Base-by-base conservation (phyloP, 371 early-diverging fungal species). In the Circinella umbellata region DNA sequence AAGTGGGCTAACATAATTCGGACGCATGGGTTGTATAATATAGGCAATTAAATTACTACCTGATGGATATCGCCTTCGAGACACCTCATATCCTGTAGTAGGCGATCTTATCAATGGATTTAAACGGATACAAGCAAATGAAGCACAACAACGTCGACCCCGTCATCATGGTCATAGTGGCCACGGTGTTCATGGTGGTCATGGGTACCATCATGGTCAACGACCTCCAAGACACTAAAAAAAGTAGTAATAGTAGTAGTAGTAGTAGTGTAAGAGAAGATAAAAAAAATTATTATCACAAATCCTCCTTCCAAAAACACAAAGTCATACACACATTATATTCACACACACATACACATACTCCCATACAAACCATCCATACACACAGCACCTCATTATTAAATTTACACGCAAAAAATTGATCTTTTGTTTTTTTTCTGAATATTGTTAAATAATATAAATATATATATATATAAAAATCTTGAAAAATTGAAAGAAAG, bases 91-190 rank as follows among this genome's bases (percentile, higher is more conserved):
- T 68, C 86, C 90, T 36, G 80, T 80, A 66, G 84, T 91, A 14
- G 79, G 71, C 48, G 86, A 82, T 34, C 71, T 92, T 59, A 89
- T 91, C 39, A 89, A 89, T 68, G 92, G 91, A 4, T 91, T 92
- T 73, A 92, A 92, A 57, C 75, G 77, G 47, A 47, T 76, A 35
- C 77, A 76, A 59, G 61, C 69, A 27, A 66, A 67, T 14, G 69
- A 76, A 35, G 71, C 73, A 15, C 68, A 68, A 27, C 64, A 69
- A 60, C 67, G 69, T 59, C 69, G 63, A 49, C 64, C 38, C 3
- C 65, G 53, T 14, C 65, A 64, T 63, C 63, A 63, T 14, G 18
- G 34, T 48, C 63, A 42, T 63, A 18, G 10, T 34, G 57, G 14
- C 10, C 63, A 62, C 42, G 46, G 38, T 42, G 42, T 6, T 42